Evolutionary conservation across 805 yeast species (phyloP).

Genomic region (Scheffersomyces coipomensis): DNA sequence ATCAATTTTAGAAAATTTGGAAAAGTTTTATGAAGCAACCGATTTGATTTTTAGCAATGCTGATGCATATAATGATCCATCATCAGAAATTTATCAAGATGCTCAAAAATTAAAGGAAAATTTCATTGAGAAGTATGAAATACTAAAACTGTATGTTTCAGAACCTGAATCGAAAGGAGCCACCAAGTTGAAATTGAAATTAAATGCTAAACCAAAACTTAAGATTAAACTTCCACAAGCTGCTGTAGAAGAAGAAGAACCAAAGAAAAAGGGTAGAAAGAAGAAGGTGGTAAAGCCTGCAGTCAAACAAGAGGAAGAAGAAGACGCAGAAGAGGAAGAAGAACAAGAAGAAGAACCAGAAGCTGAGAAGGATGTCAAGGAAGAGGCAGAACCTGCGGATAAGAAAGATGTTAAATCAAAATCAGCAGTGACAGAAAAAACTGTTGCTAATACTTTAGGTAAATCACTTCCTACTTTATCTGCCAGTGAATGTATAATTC

Average conservation of each 20-base stretch:
- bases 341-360: conserved; percentile 10
- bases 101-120: conserved; percentile 58
- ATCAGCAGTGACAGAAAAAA: conserved; percentile 4
- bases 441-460: conserved; percentile 21
- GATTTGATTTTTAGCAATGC: conserved; percentile 76
- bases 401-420: conserved; percentile 3
- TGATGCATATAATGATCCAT: conserved; percentile 70
- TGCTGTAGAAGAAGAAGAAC: conserved; percentile 11
- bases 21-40: conserved; percentile 58
- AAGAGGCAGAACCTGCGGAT: conserved; percentile 1
- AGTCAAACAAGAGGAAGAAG: conserved; percentile 10
- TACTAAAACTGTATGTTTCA: conserved; percentile 23
- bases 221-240: conserved; percentile 24
- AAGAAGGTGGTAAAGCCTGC: conserved; percentile 4
- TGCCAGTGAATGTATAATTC: conserved; percentile 33
- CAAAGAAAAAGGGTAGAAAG: conserved; percentile 14
- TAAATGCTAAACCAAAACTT: conserved; percentile 21
- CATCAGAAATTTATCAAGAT: conserved; percentile 69
- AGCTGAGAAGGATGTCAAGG: conserved; percentile 4
- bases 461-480: conserved; percentile 24
- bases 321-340: conserved; percentile 11
- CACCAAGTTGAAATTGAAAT: conserved; percentile 24
- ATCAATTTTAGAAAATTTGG: conserved; percentile 45
- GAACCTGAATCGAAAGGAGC: conserved; percentile 5
- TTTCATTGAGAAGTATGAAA: conserved; percentile 42